These are phyloP conservation scores for Amanita pallidorosea DNA, from an alignment of 768 basidiomycete species.

Conservation along the genomic window DNA sequence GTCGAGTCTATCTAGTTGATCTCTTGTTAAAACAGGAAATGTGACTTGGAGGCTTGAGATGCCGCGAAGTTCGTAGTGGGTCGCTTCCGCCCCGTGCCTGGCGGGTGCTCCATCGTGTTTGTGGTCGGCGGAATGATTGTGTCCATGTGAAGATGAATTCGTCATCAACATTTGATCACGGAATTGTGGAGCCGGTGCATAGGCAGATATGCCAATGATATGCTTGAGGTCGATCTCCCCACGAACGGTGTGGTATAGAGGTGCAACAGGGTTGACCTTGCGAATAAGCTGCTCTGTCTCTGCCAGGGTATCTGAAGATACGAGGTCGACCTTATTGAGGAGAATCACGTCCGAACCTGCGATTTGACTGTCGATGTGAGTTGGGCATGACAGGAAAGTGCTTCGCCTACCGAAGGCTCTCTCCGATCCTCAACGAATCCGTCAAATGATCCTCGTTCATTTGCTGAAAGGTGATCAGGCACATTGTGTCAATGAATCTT, in stretches of 20 bases:
- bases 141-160: constrained; percentile 4
- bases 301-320: constrained; percentile 29
- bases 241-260: constrained; percentile 61
- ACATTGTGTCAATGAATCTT: not conserved
- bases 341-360: constrained; percentile 87
- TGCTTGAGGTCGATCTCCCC: constrained; percentile 63
- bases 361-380: constrained; percentile 61
- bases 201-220: constrained; percentile 79
- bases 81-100: constrained; percentile 17
- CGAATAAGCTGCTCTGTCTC: constrained; percentile 52
- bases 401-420: constrained; percentile 60
- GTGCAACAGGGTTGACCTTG: constrained; percentile 70
- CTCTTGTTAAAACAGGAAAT: constrained; percentile 45
- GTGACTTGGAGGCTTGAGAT: constrained; percentile 72
- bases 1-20: constrained; percentile 48
- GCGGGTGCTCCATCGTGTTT: constrained; percentile 11
- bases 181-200: constrained; percentile 18
- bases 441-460: constrained; percentile 66
- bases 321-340: constrained; percentile 86
- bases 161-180: not conserved
- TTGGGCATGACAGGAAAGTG: not conserved
- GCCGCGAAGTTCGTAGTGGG: constrained; percentile 67
- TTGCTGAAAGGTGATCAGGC: constrained; percentile 44
- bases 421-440: constrained; percentile 43
- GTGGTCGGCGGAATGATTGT: not conserved